Evolutionary conservation across 106 monocot genomes (phyloP).

Genomic region (Apostasia shenzhenica): DNA sequence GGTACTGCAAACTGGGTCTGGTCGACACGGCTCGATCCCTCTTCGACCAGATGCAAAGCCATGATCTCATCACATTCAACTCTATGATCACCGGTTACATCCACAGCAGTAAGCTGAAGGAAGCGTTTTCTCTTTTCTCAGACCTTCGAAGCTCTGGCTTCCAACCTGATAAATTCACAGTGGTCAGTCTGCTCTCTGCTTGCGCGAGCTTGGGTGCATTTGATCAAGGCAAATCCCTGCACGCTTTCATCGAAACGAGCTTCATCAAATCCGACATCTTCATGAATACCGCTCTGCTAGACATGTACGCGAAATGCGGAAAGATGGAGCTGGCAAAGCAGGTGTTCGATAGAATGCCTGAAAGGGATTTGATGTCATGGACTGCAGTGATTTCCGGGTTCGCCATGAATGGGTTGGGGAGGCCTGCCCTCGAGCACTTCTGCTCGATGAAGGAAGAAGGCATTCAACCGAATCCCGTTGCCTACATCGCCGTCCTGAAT

Average conservation of each 20-base stretch:
- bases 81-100: conserved; percentile 74
- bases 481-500: conserved; percentile 57
- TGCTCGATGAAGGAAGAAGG: conserved; percentile 38
- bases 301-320: conserved; percentile 88
- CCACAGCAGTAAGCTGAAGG: conserved; percentile 37
- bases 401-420: conserved; percentile 62
- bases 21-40: conserved; percentile 36
- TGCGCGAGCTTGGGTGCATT: conserved; percentile 55
- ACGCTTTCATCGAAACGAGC: conserved; percentile 40
- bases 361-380: conserved; percentile 53
- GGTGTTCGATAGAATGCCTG: conserved; percentile 42
- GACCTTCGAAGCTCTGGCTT: conserved; percentile 27
- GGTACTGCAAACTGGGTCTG: conserved; percentile 64
- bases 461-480: conserved; percentile 47
- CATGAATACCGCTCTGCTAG: conserved; percentile 52
- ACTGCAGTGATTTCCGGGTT: conserved; percentile 54
- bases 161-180: conserved; percentile 52
- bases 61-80: conserved; percentile 56
- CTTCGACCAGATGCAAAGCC: conserved; percentile 44
- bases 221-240: conserved; percentile 44
- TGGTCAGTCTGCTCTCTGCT: conserved; percentile 55
- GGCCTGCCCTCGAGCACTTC: conserved; percentile 49
- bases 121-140: conserved; percentile 46
- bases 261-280: conserved; percentile 34
- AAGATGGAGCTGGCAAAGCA: conserved; percentile 47